Conservation (phyloP, 2,329 filamentous ascomycete species). For the Aspergillus bombycis region DNA sequence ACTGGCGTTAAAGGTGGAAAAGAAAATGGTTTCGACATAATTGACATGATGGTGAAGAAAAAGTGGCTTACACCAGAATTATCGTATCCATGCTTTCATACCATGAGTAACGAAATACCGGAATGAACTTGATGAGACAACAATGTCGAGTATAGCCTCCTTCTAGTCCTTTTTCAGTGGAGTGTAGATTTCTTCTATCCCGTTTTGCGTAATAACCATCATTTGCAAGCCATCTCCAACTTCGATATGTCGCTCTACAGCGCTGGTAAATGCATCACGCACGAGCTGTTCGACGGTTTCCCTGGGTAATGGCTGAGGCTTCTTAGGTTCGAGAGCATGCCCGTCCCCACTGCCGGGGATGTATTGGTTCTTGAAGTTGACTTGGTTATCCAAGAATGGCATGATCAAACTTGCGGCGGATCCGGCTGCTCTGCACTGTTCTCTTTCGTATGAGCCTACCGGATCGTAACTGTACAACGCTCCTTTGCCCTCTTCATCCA, state of each 20-base stretch:
- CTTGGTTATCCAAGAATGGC: constrained; percentile 98
- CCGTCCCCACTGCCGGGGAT: constrained; percentile 82
- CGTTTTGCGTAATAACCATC: constrained; percentile 85
- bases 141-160: neutral
- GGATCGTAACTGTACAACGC: constrained; percentile 98
- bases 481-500: constrained; percentile 93
- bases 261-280: constrained; percentile 96
- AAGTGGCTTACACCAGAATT: constrained; percentile 15
- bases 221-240: constrained; percentile 96
- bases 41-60: constrained; percentile 18
- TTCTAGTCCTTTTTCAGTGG: constrained; percentile 86
- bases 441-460: constrained; percentile 94
- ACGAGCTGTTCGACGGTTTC: constrained; percentile 82
- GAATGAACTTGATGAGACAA: constrained; percentile 18
- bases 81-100: constrained; percentile 17
- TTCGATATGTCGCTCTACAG: constrained; percentile 98
- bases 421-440: constrained; percentile 92
- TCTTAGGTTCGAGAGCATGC: constrained; percentile 69
- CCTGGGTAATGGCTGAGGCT: constrained; percentile 67
- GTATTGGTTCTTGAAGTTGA: constrained; percentile 99
- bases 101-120: constrained; percentile 10
- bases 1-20: constrained; percentile 33
- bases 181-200: constrained; percentile 82
- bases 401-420: constrained; percentile 94
- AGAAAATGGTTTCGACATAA: constrained; percentile 17